Evolutionary conservation across 768 basidiomycete species (phyloP).

Genomic region (Myochromella boudieri): DNA sequence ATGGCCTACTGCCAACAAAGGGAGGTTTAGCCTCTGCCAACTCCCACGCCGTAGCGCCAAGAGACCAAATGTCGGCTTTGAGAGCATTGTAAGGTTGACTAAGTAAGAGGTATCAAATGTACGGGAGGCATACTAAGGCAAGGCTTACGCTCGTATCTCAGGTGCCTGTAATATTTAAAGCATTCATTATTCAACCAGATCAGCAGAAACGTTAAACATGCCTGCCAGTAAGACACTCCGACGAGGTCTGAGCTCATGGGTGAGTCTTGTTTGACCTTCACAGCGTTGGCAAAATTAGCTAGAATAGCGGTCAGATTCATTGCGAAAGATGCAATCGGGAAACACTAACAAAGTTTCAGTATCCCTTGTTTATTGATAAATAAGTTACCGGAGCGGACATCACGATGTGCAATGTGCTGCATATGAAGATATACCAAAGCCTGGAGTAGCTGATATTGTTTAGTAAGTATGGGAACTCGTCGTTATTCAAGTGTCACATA

Average conservation of each 20-base stretch:
- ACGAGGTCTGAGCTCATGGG: slow-evolving; percentile 58
- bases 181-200: too few relatives aligned
- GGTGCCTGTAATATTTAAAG: slow-evolving; percentile 48
- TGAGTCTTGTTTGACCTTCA: slow-evolving; percentile 50
- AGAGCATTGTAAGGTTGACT: slow-evolving; percentile 73
- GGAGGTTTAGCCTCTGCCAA: slow-evolving; percentile 75
- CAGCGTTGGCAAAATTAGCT: slow-evolving; percentile 84
- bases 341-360: slow-evolving; percentile 67
- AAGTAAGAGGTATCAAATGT: slow-evolving; percentile 9
- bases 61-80: slow-evolving; percentile 77
- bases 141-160: slow-evolving; percentile 67
- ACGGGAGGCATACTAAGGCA: background rate
- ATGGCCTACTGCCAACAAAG: slow-evolving; percentile 62
- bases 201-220: slow-evolving; percentile 22
- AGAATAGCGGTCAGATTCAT: slow-evolving; percentile 4
- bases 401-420: slow-evolving; percentile 75
- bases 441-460: slow-evolving; percentile 58
- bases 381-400: slow-evolving; percentile 82
- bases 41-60: slow-evolving; percentile 85
- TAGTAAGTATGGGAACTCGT: too few relatives aligned
- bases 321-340: background rate
- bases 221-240: slow-evolving; percentile 86
- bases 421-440: slow-evolving; percentile 67
- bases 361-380: slow-evolving; percentile 67
- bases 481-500: too few relatives aligned